Evolutionary conservation across 176 grass and related monocot species (phyloP).

Genomic region (Elaeis guineensis): DNA sequence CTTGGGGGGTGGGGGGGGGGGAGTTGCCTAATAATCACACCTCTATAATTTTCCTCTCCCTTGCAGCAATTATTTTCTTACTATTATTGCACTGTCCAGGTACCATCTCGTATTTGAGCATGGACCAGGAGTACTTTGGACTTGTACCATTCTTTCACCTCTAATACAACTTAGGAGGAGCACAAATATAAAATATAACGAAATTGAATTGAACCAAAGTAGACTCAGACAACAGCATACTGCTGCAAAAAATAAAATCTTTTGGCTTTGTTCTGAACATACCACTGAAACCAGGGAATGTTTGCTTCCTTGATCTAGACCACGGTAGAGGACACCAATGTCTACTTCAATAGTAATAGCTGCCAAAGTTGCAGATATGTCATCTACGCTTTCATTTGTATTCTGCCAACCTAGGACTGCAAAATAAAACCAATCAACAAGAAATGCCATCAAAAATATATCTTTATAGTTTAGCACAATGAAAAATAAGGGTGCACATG

Average conservation of each 20-base stretch:
- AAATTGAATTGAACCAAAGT: not conserved
- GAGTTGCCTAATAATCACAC: no score
- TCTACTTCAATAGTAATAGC: constrained; percentile 82
- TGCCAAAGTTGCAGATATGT: constrained; percentile 93
- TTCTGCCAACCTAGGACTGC: constrained; percentile 97
- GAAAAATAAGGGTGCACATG: no score
- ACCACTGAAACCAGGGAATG: constrained; percentile 91
- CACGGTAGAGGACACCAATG: constrained; percentile 65
- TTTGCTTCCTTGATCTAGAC: constrained; percentile 75
- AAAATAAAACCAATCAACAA: constrained; percentile 18
- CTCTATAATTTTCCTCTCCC: no score
- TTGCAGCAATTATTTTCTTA: no score
- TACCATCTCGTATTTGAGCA: no score
- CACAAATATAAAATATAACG: no score
- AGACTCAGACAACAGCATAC: not conserved
- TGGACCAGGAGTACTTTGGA: no score
- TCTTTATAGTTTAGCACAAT: no score
- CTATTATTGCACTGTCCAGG: no score
- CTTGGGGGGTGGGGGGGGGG: no score
- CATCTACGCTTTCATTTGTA: constrained; percentile 76
- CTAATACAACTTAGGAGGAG: no score
- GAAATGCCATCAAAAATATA: constrained; percentile 14
- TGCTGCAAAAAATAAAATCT: not conserved
- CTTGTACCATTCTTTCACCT: no score
- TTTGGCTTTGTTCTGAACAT: constrained; percentile 13